These are phyloP conservation scores for Fomitopsis schrenkii DNA, from an alignment of 1,284 basidiomycete genomes.

Conservation along the genomic window DNA sequence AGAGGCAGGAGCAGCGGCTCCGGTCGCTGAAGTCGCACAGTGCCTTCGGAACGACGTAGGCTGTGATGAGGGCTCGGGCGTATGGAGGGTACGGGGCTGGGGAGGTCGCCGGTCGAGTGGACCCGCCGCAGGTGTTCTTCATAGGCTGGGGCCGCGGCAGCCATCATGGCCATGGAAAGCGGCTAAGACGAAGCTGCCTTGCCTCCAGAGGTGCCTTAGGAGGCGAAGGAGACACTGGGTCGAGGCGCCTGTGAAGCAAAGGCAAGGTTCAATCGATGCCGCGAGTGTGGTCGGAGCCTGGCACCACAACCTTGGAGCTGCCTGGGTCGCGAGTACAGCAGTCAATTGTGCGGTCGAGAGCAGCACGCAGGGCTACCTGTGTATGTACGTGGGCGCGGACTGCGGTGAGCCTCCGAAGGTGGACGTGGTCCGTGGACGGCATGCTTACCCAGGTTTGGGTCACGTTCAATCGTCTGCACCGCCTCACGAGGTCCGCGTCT, in stretches of 20 bases:
- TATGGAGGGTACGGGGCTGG: not conserved
- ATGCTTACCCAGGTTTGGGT: not conserved
- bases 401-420: not conserved
- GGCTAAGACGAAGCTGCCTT: not conserved
- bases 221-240: not conserved
- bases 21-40: not conserved
- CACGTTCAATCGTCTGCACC: not conserved
- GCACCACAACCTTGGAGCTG: not conserved
- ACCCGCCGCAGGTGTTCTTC: conserved; percentile 14
- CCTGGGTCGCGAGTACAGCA: not conserved
- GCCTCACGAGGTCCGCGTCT: not conserved
- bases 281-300: not conserved
- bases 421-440: not conserved
- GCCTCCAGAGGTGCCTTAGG: not conserved
- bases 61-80: not conserved
- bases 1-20: not conserved
- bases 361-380: not conserved
- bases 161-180: conserved; percentile 1
- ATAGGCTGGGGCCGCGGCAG: not conserved
- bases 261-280: conserved; percentile 10
- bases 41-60: conserved; percentile 3
- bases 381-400: not conserved
- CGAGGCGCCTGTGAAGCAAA: not conserved
- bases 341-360: not conserved
- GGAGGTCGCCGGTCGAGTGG: conserved; percentile 18